phyloP scores from a whole-genome alignment of 495 filamentous ascomycete genomes.

The Aspergillus saccharolyticus region DNA sequence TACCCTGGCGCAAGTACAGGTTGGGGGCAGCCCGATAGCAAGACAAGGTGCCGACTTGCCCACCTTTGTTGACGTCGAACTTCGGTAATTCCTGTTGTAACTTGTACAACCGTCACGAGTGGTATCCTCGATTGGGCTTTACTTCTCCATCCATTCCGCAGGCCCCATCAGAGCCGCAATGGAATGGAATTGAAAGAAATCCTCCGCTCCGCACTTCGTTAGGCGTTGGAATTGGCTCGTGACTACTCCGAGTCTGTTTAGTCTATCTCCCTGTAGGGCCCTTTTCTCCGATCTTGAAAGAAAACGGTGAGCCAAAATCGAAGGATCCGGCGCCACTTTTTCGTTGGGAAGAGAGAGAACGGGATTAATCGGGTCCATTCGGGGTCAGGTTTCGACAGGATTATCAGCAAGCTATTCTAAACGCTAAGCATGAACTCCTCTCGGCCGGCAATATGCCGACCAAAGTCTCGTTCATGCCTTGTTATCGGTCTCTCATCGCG shows the following conservation, averaged over 20 bases:
- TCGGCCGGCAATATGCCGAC: neutral
- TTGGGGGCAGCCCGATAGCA: neutral
- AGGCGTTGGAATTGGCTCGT: neutral
- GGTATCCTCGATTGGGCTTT: neutral
- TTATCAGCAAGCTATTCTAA: neutral
- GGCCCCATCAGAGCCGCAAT: neutral
- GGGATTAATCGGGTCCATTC: neutral
- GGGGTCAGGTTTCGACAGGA: neutral
- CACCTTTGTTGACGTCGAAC: neutral
- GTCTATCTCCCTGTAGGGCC: too few species aligned
- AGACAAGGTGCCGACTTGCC: neutral
- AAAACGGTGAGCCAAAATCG: neutral
- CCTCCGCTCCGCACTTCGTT: neutral
- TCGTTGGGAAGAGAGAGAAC: neutral
- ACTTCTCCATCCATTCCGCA: neutral
- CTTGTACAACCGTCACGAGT: neutral
- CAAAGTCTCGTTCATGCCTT: neutral
- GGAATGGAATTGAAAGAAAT: neutral
- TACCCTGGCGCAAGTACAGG: too few species aligned
- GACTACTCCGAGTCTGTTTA: neutral
- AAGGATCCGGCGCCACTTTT: neutral
- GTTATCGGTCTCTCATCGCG: neutral
- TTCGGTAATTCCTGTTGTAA: neutral
- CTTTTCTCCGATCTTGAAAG: neutral
- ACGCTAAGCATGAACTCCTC: neutral